Base-by-base conservation (phyloP, 1,139 yeast species). In the Geotrichum klebahnii region DNA sequence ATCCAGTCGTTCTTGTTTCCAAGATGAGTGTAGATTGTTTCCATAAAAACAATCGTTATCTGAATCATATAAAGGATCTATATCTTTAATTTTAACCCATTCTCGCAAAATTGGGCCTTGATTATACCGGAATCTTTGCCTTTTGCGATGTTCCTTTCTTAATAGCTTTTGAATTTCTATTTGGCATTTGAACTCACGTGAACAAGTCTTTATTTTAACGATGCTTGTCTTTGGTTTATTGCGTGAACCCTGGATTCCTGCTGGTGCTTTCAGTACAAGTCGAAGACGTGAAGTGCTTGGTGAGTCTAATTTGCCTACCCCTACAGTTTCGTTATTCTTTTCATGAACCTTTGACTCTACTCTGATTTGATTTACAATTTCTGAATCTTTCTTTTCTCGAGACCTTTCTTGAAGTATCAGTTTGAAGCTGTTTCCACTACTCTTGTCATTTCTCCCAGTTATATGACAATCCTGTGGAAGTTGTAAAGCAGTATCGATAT, bases 41-140 rank as follows among this genome's bases (percentile, higher is more conserved):
- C 20, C 44, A 14, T 19, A 22, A 5, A 28, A 42, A 10, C 48
- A 45, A 5, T 48, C 50, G 29, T 32, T 41, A 37, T 67, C 70
- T 5, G 69, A 65, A 33, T 64, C 57, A 44, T 64, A 65, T 6
- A 66, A 51, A 12, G 70, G 66, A 44, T 67, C 70, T 10, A 61
- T 39, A 24, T 59, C 59, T 36, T 57, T 58, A 46, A 66, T 65
- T 40, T 53, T 53, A 10, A 46, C 44, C 69, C 70, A 67, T 9
- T 62, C 58, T 5, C 61, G 55, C 32, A 52, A 52, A 10, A 67
- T 40, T 8, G 66, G 51, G 9, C 68, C 66, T 22, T 58, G 58
- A 16, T 36, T 36, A 32, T 51, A 54, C 33, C 67, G 52, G 8
- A 53, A 47, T 4, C 61, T 52, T 20, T 54, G 52, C 20, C 57